A percentile compares a stretch with the other conserved stretches of the same genome.
Conservation (phyloP, 23 red algal species). For the Gracilariopsis chorda region DNA sequence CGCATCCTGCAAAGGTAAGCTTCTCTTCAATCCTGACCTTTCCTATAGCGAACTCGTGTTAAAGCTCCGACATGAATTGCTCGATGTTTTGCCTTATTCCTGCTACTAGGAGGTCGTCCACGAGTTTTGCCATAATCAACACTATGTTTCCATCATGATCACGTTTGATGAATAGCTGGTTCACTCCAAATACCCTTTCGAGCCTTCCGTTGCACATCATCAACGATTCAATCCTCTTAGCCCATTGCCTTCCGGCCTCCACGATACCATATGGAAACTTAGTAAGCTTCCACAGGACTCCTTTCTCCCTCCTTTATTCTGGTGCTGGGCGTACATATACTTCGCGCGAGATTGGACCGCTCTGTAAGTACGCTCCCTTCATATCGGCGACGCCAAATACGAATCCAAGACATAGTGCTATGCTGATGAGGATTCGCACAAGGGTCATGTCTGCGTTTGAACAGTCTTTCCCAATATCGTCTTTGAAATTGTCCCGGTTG, state of each 20-base stretch:
- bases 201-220: background rate
- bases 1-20: background rate
- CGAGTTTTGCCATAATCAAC: background rate
- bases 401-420: conserved; percentile 3
- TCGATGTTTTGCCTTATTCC: background rate
- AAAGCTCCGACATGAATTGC: background rate
- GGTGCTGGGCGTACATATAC: background rate
- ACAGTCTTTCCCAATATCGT: background rate
- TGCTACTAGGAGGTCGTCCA: conserved; percentile 10
- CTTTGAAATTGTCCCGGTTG: background rate
- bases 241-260: background rate
- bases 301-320: background rate
- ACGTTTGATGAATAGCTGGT: background rate
- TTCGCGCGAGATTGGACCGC: background rate
- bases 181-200: background rate
- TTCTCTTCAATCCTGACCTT: background rate
- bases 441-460: conserved; percentile 15
- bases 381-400: background rate
- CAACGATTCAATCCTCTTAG: background rate
- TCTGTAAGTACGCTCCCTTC: no score
- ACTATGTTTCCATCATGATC: background rate
- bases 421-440: conserved; percentile 6
- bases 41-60: background rate
- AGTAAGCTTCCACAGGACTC: background rate
- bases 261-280: background rate